phyloP scores from a whole-genome alignment of 2,329 filamentous ascomycete species.

The Claviceps arundinis region DNA sequence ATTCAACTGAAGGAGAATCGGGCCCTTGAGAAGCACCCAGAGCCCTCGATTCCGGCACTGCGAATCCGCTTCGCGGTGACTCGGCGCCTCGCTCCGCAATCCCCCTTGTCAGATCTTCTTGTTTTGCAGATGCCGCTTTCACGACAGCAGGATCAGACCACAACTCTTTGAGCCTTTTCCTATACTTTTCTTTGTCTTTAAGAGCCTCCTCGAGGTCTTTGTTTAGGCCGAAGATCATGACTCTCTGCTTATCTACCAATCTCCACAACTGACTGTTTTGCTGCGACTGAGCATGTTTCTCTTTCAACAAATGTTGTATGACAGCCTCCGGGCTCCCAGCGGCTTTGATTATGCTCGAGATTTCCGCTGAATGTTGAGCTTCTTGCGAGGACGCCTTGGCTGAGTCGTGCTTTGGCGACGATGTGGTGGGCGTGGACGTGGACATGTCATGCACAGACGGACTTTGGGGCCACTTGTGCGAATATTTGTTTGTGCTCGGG shows the following conservation, averaged over 20 bases:
- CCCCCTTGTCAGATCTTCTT: constrained; percentile 5
- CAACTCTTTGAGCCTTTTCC: constrained; percentile 75
- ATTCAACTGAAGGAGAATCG: constrained; percentile 19
- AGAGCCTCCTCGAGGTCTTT: constrained; percentile 83
- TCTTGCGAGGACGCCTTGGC: constrained; percentile 42
- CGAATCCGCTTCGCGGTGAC: constrained; percentile 10
- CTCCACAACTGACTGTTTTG: constrained; percentile 93
- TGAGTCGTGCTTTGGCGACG: constrained; percentile 45
- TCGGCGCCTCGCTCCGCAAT: constrained; percentile 4
- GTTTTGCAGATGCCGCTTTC: constrained; percentile 13
- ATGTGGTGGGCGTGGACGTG: constrained; percentile 70
- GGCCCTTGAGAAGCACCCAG: neutral
- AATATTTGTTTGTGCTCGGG: constrained; percentile 24
- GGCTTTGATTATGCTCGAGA: constrained; percentile 64
- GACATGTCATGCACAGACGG: constrained; percentile 82
- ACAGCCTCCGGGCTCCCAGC: constrained; percentile 84
- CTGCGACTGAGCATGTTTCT: constrained; percentile 76
- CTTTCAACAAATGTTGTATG: constrained; percentile 76
- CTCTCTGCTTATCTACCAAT: constrained; percentile 87
- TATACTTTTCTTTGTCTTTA: constrained; percentile 90
- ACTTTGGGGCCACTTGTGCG: constrained; percentile 46
- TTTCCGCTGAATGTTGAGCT: constrained; percentile 54
- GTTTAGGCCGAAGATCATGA: constrained; percentile 86
- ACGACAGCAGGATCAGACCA: constrained; percentile 28
- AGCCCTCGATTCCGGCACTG: constrained; percentile 11